Conservation (phyloP, 1,139 yeast species). For the Scheffersomyces segobiensis region DNA sequence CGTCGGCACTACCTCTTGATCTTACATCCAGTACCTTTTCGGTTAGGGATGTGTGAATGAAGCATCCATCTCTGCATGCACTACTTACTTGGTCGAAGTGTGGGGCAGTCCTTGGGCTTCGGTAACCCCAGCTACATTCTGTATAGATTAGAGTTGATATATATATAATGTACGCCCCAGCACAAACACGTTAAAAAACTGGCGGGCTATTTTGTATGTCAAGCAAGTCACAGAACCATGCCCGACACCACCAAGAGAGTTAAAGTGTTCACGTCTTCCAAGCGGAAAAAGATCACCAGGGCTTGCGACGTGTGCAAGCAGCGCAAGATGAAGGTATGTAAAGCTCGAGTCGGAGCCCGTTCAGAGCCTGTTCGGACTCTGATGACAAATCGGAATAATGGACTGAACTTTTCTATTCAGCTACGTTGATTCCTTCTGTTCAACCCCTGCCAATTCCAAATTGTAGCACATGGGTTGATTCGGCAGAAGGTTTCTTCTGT, state of each 20-base stretch:
- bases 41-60: neutral
- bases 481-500: neutral
- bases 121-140: neutral
- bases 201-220: neutral
- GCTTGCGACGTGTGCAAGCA: constrained; percentile 19
- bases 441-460: constrained; percentile 24
- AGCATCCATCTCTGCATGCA: neutral
- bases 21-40: neutral
- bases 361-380: constrained; percentile 26
- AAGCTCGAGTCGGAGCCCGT: constrained; percentile 29
- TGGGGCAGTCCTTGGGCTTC: neutral
- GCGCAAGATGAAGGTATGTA: constrained; percentile 20
- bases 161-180: neutral
- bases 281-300: constrained; percentile 16
- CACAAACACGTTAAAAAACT: neutral
- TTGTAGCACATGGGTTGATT: neutral
- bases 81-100: neutral
- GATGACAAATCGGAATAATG: constrained; percentile 24
- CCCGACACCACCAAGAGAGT: neutral
- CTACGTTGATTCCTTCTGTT: constrained; percentile 20
- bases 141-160: neutral
- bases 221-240: neutral
- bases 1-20: neutral
- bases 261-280: neutral
- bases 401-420: too few relatives aligned